Conservation (phyloP, 371 early-diverging fungal species). For the Dichotomocladium elegans region DNA sequence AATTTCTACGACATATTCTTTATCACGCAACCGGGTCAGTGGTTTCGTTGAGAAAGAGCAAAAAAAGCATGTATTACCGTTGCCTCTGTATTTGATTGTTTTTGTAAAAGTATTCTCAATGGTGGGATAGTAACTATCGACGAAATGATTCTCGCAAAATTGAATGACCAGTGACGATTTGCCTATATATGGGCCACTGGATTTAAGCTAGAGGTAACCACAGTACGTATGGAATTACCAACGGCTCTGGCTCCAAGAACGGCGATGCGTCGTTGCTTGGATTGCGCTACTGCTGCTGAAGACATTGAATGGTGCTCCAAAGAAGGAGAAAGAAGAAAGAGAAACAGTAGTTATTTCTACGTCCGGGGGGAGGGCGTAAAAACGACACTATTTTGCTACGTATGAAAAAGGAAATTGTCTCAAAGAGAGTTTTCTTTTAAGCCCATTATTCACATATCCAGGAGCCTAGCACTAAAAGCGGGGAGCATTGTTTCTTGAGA, state of each 20-base stretch:
- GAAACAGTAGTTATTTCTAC: too few relatives aligned
- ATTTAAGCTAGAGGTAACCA: too few relatives aligned
- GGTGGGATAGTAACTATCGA: slow-evolving; percentile 92
- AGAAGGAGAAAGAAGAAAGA: neutral
- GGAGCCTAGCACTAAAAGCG: too few relatives aligned
- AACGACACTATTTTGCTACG: too few relatives aligned
- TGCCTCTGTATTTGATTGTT: slow-evolving; percentile 74
- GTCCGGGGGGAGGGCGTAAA: too few relatives aligned
- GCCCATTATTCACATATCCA: too few relatives aligned
- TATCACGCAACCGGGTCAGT: neutral
- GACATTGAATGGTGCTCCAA: neutral
- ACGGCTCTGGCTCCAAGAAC: slow-evolving; percentile 84
- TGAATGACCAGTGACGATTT: slow-evolving; percentile 91
- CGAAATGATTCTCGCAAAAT: slow-evolving; percentile 91
- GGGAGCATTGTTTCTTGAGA: too few relatives aligned
- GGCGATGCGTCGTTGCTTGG: slow-evolving; percentile 63
- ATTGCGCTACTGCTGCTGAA: slow-evolving; percentile 16
- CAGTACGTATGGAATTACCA: slow-evolving; percentile 61
- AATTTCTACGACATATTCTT: slow-evolving; percentile 83
- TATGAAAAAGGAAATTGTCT: too few relatives aligned
- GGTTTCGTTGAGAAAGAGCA: too few relatives aligned
- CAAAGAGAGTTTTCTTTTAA: too few relatives aligned
- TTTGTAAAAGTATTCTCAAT: slow-evolving; percentile 92
- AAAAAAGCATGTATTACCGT: slow-evolving; percentile 35
- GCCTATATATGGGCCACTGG: too few relatives aligned